Evolutionary conservation across 345 rosid species (phyloP).

Genomic region (Corchorus capsularis): DNA sequence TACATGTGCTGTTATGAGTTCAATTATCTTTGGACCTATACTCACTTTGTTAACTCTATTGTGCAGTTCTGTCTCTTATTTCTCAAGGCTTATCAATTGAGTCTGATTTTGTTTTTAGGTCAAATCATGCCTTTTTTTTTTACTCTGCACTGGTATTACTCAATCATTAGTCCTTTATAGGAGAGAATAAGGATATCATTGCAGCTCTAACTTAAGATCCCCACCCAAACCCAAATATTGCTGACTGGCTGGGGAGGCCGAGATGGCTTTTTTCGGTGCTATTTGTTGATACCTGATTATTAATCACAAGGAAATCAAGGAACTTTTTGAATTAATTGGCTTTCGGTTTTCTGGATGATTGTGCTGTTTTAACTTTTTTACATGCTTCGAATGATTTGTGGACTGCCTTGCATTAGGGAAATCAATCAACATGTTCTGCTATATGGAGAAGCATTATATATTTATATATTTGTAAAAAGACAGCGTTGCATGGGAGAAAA

Average conservation of each 20-base stretch:
- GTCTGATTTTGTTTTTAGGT: not conserved
- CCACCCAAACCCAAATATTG: not conserved
- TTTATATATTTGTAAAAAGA: not conserved
- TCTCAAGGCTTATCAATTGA: not conserved
- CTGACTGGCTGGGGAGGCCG: not conserved
- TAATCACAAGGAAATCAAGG: not conserved
- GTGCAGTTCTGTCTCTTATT: not conserved
- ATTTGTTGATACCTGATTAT: not conserved
- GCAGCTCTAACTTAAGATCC: not conserved
- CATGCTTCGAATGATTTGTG: slow-evolving; percentile 4
- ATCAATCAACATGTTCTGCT: not conserved
- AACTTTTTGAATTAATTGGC: not conserved
- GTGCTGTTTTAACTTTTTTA: not conserved
- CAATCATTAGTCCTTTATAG: not conserved
- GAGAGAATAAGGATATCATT: not conserved
- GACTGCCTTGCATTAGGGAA: not conserved
- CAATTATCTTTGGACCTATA: not conserved
- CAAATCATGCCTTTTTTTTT: not conserved
- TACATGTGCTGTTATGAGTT: not conserved
- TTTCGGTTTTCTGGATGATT: not conserved
- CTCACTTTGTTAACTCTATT: not conserved
- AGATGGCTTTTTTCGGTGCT: not conserved
- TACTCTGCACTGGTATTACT: not conserved
- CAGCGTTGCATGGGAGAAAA: not conserved
- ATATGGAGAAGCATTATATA: not conserved